Evolutionary conservation across 2,329 filamentous ascomycete species (phyloP), one percentile per base, ranked within the genome.

Genomic region (Emergomyces orientalis): DNA sequence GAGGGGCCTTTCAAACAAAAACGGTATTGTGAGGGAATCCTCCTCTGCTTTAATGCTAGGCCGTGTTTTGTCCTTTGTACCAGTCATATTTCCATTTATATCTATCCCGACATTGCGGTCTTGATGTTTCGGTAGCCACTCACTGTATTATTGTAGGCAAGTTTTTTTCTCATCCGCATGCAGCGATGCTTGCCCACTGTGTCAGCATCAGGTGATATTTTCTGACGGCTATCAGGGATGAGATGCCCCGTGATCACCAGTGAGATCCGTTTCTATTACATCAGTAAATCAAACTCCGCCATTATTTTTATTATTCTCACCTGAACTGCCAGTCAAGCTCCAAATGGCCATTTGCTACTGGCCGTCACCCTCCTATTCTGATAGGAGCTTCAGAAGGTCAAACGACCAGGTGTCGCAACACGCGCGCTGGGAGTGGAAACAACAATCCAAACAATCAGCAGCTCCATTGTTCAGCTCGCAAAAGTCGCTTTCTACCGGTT

Each of bases 131-230:
- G 13, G 30, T 11, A 11, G 14, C 9, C 51, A 55, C 51, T 34
- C 19, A n/a, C 30, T n/a, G 30, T 30, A 4, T 8, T 32, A 32
- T 32, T 14, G 25, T 27, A 30, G 47, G 47, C n/a, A 34, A 14
- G 11, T 54, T 4, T 34, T 34, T n/a, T n/a, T 54, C 43, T 5
- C 13, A n/a, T n/a, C n/a, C n/a, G n/a, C n/a, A n/a, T 45, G 14
- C 9, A 45, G 52, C 5, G 30, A 34, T 34, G 32, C 17, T 37
- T 9, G 27, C 43, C 30, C 30, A 14, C 56, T 47, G 8, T 47
- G 39, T 47, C 27, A 45, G 41, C 39, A 47, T 59, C 56, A 59
- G 56, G 56, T 59, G 56, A 59, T 27, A 59, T n/a, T 37, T 3
- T 41, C 22, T 22, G 5, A 27, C 25, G 11, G n/a, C 2, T 1